phyloP scores from a whole-genome alignment of 441 rosid genomes.

The Populus hybrid region DNA sequence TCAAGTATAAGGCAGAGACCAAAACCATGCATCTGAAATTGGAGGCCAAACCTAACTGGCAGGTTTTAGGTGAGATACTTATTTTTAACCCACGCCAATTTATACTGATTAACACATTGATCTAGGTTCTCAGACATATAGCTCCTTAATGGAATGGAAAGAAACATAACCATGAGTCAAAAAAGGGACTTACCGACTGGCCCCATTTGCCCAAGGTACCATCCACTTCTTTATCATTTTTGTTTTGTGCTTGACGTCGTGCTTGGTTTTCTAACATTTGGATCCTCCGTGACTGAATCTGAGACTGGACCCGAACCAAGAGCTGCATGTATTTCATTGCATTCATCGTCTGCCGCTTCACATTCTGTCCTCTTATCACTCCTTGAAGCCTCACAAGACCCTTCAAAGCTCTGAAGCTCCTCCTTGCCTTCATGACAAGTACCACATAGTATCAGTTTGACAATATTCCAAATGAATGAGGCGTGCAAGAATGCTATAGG shows the following conservation, averaged over 20 bases:
- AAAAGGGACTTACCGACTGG: constrained; percentile 38
- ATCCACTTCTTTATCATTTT: constrained; percentile 50
- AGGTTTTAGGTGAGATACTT: background rate
- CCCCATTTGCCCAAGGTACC: constrained; percentile 60
- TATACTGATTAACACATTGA: background rate
- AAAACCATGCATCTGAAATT: background rate
- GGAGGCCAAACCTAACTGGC: background rate
- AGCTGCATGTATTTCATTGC: constrained; percentile 95
- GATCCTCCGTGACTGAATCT: constrained; percentile 90
- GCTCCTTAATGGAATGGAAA: background rate
- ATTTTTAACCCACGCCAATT: background rate
- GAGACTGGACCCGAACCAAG: constrained; percentile 84
- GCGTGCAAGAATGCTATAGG: background rate
- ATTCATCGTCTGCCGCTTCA: constrained; percentile 75
- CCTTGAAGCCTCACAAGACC: constrained; percentile 96
- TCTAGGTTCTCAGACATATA: background rate
- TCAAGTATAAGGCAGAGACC: background rate
- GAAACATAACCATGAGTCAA: background rate
- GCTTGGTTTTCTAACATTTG: constrained; percentile 83
- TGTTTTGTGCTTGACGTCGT: constrained; percentile 46
- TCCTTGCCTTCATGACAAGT: constrained; percentile 63
- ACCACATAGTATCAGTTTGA: constrained; percentile 10
- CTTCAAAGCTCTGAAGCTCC: constrained; percentile 82
- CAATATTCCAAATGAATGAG: background rate
- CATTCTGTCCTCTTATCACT: constrained; percentile 79